These are phyloP conservation scores for Macrocystidia cucumis DNA, from an alignment of 1,284 basidiomycete species.

Conservation along the genomic window DNA sequence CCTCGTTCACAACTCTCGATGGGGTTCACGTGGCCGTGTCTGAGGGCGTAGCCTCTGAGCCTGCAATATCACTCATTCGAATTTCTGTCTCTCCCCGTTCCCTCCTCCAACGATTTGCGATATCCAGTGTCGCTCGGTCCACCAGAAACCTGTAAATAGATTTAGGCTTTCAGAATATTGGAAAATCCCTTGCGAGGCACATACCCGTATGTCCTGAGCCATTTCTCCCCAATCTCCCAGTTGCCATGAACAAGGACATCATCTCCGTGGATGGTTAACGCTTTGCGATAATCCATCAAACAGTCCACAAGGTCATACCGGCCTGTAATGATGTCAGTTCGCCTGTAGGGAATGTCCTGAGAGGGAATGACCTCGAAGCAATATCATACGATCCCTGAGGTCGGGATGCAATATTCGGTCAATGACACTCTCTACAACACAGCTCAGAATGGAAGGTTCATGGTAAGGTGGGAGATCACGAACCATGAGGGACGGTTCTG, in stretches of 20 bases:
- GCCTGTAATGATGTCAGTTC: slow-evolving; percentile 34
- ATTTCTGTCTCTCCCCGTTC: slow-evolving; percentile 68
- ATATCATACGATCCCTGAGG: slow-evolving; percentile 83
- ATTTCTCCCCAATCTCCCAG: slow-evolving; percentile 83
- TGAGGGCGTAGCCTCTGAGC: slow-evolving; percentile 30
- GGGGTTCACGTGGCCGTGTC: no score
- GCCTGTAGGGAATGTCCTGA: slow-evolving; percentile 4
- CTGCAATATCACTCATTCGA: slow-evolving; percentile 44
- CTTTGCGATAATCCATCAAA: slow-evolving; percentile 58
- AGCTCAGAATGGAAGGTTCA: slow-evolving; percentile 5
- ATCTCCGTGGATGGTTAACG: slow-evolving; percentile 76
- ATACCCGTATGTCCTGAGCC: slow-evolving; percentile 75
- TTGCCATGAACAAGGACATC: slow-evolving; percentile 82
- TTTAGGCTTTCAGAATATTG: not conserved
- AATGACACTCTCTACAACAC: slow-evolving; percentile 68
- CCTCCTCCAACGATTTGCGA: slow-evolving; percentile 70
- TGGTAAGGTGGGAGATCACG: slow-evolving; percentile 13
- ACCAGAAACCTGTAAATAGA: slow-evolving; percentile 51
- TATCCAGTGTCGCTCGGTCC: slow-evolving; percentile 53
- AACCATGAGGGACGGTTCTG: slow-evolving; percentile 82
- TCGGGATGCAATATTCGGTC: slow-evolving; percentile 84
- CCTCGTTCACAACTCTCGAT: no score
- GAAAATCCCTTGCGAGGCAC: no score
- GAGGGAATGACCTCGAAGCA: slow-evolving; percentile 57
- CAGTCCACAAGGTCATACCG: slow-evolving; percentile 75